Conservation (phyloP, 2,329 filamentous ascomycete species). For the Ceratocystis harringtonii region DNA sequence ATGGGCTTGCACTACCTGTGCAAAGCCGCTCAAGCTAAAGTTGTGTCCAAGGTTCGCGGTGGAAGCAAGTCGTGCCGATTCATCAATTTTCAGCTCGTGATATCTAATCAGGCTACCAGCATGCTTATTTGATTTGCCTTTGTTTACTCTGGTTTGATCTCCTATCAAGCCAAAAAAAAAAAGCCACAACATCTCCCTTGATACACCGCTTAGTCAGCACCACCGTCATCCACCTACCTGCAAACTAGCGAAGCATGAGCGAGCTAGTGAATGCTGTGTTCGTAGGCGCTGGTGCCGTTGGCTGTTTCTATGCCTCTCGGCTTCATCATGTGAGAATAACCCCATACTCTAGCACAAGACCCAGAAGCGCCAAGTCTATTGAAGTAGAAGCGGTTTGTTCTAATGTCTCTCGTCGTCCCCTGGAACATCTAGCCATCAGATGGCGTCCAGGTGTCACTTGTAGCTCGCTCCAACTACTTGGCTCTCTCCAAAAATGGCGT, state of each 20-base stretch:
- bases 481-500: slow-evolving; percentile 48
- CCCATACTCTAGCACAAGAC: slow-evolving; percentile 1
- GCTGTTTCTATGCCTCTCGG: slow-evolving; percentile 57
- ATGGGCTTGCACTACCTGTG: background rate
- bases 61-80: slow-evolving; percentile 1
- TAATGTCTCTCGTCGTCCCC: background rate
- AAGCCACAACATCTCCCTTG: background rate
- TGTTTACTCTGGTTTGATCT: background rate
- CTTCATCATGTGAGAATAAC: slow-evolving; percentile 38
- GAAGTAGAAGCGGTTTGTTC: background rate
- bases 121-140: background rate
- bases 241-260: background rate
- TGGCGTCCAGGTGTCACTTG: slow-evolving; percentile 48
- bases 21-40: no score
- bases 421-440: slow-evolving; percentile 28
- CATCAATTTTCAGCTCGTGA: background rate
- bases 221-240: no score
- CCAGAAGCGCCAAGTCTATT: background rate
- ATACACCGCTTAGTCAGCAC: no score
- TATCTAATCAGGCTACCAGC: background rate
- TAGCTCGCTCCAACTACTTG: slow-evolving; percentile 59
- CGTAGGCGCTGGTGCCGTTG: slow-evolving; percentile 55
- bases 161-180: background rate
- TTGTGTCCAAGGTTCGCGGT: background rate
- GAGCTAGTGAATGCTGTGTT: slow-evolving; percentile 46